Percentiles rank a stretch among this genome's conserved stretches.
These are phyloP conservation scores for Psophocarpus tetragonolobus DNA, from an alignment of 306 rosid genomes.

Conservation along the genomic window DNA sequence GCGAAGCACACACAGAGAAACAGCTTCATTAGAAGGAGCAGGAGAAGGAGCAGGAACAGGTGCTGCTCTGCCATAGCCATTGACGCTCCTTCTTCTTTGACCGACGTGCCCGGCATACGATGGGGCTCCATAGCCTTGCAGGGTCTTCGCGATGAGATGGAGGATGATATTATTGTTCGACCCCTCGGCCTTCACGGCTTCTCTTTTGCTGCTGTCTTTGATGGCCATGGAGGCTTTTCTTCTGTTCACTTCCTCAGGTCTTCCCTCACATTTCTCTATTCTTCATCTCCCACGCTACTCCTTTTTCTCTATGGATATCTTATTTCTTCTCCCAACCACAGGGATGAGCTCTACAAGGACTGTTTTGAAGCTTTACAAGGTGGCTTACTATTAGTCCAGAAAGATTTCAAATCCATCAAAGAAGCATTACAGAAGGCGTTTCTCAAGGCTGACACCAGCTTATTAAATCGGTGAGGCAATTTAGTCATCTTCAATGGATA, in stretches of 20 bases:
- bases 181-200: constrained; percentile 65
- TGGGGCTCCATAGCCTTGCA: constrained; percentile 88
- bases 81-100: constrained; percentile 68
- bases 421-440: constrained; percentile 77
- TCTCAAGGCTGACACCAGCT: constrained; percentile 59
- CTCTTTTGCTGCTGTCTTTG: constrained; percentile 92
- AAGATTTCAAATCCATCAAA: constrained; percentile 59
- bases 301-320: not conserved
- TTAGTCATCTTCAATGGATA: not conserved
- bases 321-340: constrained; percentile 33
- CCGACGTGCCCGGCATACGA: constrained; percentile 58
- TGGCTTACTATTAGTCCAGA: constrained; percentile 63
- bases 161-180: constrained; percentile 68
- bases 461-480: constrained; percentile 67
- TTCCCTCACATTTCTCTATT: too few species aligned
- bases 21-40: constrained; percentile 24
- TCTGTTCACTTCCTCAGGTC: constrained; percentile 89
- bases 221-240: constrained; percentile 91
- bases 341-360: constrained; percentile 94
- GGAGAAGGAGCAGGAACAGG: constrained; percentile 32
- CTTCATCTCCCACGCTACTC: too few species aligned
- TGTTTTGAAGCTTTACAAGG: constrained; percentile 78
- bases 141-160: constrained; percentile 93
- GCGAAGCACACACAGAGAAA: constrained; percentile 34
- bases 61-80: constrained; percentile 87